phyloP scores from a whole-genome alignment of 225 moss, liverwort and hornwort species.

The Bryoerythrophyllum caledonicum region DNA sequence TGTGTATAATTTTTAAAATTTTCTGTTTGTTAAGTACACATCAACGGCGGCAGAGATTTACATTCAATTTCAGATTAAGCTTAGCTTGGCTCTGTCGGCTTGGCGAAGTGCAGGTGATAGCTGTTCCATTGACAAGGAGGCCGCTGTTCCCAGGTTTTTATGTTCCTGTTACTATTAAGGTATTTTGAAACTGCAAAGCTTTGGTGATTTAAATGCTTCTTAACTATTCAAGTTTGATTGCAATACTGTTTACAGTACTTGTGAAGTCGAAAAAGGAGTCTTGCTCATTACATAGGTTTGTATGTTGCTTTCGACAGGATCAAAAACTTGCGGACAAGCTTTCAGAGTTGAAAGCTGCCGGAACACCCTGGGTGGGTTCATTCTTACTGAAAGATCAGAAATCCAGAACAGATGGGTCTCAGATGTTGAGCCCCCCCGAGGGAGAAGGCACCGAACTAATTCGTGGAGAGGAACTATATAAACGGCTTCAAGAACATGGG shows the following conservation, averaged over 20 bases:
- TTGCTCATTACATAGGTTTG: slow-evolving; percentile 7
- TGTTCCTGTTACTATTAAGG: slow-evolving; percentile 95
- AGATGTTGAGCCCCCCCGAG: slow-evolving; percentile 62
- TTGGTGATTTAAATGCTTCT: slow-evolving; percentile 9
- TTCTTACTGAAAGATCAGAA: slow-evolving; percentile 88
- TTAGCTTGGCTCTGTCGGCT: background rate
- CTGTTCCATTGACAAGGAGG: slow-evolving; percentile 84
- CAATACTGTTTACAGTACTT: background rate
- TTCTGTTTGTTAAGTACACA: background rate
- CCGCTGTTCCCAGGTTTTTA: slow-evolving; percentile 97
- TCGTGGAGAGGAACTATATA: slow-evolving; percentile 79
- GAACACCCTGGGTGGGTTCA: slow-evolving; percentile 96
- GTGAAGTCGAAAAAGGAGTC: slow-evolving; percentile 3
- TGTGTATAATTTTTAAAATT: background rate
- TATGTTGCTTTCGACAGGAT: slow-evolving; percentile 55
- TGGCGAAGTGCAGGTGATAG: background rate
- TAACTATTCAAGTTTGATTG: background rate
- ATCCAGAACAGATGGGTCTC: slow-evolving; percentile 62
- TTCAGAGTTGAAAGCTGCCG: slow-evolving; percentile 82
- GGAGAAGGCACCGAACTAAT: slow-evolving; percentile 73
- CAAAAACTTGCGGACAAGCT: slow-evolving; percentile 90
- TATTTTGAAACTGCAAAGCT: slow-evolving; percentile 19
- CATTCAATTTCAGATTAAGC: slow-evolving; percentile 3
- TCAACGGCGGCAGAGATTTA: background rate
- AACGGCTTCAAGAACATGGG: too few species aligned